Evolutionary conservation across 768 basidiomycete species (phyloP), one percentile per base, ranked within the genome.

Genomic region (Cystofilobasidium capitatum): DNA sequence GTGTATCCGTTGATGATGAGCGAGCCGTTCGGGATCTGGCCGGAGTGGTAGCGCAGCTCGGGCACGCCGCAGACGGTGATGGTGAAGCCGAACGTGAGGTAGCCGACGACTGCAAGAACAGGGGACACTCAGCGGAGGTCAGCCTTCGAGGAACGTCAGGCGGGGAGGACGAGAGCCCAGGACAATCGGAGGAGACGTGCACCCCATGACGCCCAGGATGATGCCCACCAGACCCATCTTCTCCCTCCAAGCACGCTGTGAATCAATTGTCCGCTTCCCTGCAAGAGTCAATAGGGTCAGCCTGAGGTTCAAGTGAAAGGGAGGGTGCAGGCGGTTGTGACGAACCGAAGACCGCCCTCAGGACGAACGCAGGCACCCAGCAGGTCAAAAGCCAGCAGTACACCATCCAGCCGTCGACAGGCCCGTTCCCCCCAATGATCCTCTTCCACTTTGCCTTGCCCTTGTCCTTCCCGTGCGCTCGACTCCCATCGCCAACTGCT

Each of bases 61-160:
- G 91, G 90, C 39, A 81, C 87, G 39, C 91, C 91, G 76, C 96
- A 99, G 49, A 98, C 94, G 64, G 85, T 79, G 74, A 90, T 84
- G 14, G 92, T 97, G 81, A 99, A 98, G 13, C 96, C 96, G 79
- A 99, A 99, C 13, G 96, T 99, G 75, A 99, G 81, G 84, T 90
- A 99, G 75, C 92, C 96, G 74, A 99, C 96, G 62, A 81, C 84
- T n/a, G 89, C n/a, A n/a, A n/a, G n/a, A n/a, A 88, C 92, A 97
- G 94, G 70, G 91, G 82, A 20, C 77, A 9, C 20, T 82, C 75
- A 73, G n/a, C n/a, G n/a, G 8, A 10, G 47, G 8, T 49, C 47
- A 49, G 47, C 47, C 9, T 16, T 2, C 22, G 12, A n/a, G n/a
- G n/a, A n/a, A n/a, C n/a, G n/a, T n/a, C n/a, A n/a, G n/a, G n/a